Evolutionary conservation across 23 red algal genomes (phyloP), one percentile per base, ranked within the genome.

Genomic region (Gracilariopsis chorda): DNA sequence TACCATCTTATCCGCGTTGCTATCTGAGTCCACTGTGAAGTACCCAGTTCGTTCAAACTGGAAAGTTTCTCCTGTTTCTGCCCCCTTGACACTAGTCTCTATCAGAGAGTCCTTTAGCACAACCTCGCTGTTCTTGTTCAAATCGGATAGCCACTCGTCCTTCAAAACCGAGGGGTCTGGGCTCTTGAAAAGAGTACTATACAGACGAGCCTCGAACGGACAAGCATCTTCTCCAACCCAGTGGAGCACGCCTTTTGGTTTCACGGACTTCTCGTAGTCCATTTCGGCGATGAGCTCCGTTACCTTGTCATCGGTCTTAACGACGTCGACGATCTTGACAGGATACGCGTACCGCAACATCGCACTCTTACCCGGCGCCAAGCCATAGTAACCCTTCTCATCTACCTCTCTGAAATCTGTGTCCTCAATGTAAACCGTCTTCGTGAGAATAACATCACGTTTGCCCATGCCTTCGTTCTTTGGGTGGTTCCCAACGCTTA

Each of bases 31-130:
- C 17, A 84, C 82, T 8, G 77, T 73, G 46, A 95, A 99, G 40
- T 87, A 99, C n/a, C 97, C 97, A 14, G 90, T 89, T 41, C 97
- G 65, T 75, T 99, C 97, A 91, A 99, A 99, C 82, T 99, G 97
- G 51, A 94, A 95, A 7, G 77, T 83, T 49, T 87, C 83, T 35
- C 93, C 89, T 20, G 46, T 55, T n/a, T 78, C 40, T 35, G 48
- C 45, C 3, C 53, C 40, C 21, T 48, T 71, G 17, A 72, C 93
- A 48, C 77, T 53, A 8, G 23, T 17, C 49, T 99, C 97, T 51
- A 95, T 87, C 12, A 87, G 58, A 69, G 90, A 93, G 3, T 84
- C 62, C 42, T 61, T 51, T 13, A 96, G 29, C 35, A 96, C 80
- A 34, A 86, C 74, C 78, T 96, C 93, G 30, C 93, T 92, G 36